A percentile compares a stretch with the other conserved stretches of the same genome.
phyloP scores from a whole-genome alignment of 1,139 yeast genomes.

The Waltiozyma sp. region DNA sequence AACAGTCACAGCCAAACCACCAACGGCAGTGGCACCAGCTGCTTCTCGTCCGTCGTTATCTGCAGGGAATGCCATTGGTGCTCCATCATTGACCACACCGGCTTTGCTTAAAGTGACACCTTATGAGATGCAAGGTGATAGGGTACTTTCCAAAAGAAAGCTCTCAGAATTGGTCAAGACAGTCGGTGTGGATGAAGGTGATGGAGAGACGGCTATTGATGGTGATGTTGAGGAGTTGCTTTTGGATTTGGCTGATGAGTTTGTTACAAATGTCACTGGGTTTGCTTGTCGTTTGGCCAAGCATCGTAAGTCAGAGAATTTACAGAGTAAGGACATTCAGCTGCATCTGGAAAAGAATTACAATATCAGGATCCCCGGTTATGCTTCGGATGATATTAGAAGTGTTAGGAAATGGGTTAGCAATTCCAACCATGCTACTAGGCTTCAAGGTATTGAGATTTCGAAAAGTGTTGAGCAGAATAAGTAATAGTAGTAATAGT shows the following conservation, averaged over 20 bases:
- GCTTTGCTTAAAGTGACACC: conserved; percentile 68
- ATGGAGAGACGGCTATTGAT: conserved; percentile 82
- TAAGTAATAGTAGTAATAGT: conserved; percentile 7
- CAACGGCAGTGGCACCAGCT: conserved; percentile 50
- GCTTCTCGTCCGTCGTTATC: conserved; percentile 71
- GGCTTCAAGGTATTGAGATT: conserved; percentile 44
- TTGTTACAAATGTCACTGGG: conserved; percentile 78
- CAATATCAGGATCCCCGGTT: conserved; percentile 93
- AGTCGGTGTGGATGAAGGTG: conserved; percentile 77
- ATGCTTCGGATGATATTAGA: conserved; percentile 81
- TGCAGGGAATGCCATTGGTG: conserved; percentile 75
- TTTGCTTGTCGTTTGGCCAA: conserved; percentile 94
- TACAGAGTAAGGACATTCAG: conserved; percentile 86
- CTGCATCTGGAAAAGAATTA: conserved; percentile 88
- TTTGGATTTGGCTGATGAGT: conserved; percentile 91
- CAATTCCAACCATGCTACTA: conserved; percentile 58
- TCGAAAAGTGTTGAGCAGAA: conserved; percentile 20
- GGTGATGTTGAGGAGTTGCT: conserved; percentile 92
- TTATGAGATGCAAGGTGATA: conserved; percentile 71
- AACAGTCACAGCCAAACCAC: conserved; percentile 52
- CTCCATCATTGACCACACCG: conserved; percentile 60
- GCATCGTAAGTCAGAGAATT: conserved; percentile 79
- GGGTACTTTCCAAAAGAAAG: conserved; percentile 83
- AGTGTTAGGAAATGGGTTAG: conserved; percentile 78
- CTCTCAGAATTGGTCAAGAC: conserved; percentile 75